Evolutionary conservation across 352 stramenopile genomes (phyloP), one percentile per base, ranked within the genome.

Genomic region (Phytophthora litchii): DNA sequence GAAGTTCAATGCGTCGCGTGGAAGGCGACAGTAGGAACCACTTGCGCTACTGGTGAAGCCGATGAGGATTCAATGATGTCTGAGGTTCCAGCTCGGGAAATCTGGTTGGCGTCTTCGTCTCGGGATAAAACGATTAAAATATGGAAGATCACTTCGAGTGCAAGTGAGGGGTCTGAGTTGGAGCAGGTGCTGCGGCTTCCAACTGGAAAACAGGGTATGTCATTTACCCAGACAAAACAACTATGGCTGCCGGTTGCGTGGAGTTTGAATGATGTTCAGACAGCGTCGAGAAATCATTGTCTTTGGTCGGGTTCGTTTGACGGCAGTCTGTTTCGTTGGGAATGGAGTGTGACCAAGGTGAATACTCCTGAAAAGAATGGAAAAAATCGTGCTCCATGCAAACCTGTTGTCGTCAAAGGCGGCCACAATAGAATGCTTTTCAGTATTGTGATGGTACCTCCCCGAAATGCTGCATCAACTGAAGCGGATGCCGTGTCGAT

Each of bases 261-360:
- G 84, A 81, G 64, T 42, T 54, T 54, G 11, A 52, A 20, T 12
- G 49, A 43, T 16, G 43, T 3, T 5, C 3, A 13, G 13, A 43
- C 59, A n/a, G 4, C 14, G 11, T 12, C 20, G 5, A 35, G n/a
- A 9, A 69, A 64, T 2, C 52, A 75, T 32, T 67, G 68, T 3
- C 68, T 93, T 11, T 89, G 80, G 75, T 91, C 81, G 14, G 83
- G 84, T 0, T 91, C 81, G 9, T 86, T 86, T 21, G 80, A 87
- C 44, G 84, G 84, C 10, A 86, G 80, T 48, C 38, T 93, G 25
- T 62, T 85, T 31, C 55, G 73, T n/a, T 93, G 73, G 72, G 67
- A 89, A 50, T 87, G 80, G 78, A 70, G 50, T 31, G 43, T 17
- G 1, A 16, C 50, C 35, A 53, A 45, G 29, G 14, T 27, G 13